Percentiles rank a stretch among this genome's conserved stretches.
Evolutionary conservation across 768 basidiomycete species (phyloP).

Genomic region (Strobilomyces dryophilus): DNA sequence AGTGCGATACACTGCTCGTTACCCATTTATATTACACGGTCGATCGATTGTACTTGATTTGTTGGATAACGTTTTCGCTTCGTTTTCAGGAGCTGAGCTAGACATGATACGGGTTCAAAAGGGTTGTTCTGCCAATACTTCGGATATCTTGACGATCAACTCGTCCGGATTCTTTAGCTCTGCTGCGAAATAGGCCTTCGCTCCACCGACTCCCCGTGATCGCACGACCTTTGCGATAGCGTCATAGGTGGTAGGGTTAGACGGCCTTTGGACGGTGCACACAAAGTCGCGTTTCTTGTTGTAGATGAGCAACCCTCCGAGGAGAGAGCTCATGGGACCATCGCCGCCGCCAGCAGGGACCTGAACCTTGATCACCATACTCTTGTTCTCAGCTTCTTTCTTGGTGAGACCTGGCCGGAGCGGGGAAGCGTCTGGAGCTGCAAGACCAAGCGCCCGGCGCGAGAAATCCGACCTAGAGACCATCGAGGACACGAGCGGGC

Average conservation of each 20-base stretch:
- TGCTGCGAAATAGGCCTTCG: constrained; percentile 54
- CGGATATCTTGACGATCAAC: constrained; percentile 47
- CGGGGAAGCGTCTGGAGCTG: constrained; percentile 17
- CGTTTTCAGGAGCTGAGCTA: background rate
- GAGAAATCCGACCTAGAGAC: constrained; percentile 28
- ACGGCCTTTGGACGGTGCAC: constrained; percentile 36
- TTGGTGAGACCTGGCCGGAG: constrained; percentile 20
- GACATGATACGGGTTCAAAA: constrained; percentile 30
- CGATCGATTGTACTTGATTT: background rate
- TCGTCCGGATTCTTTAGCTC: constrained; percentile 45
- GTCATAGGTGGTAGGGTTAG: constrained; percentile 38
- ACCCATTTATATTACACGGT: background rate
- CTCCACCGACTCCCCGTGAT: constrained; percentile 37
- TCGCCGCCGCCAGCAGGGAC: constrained; percentile 30
- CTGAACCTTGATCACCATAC: constrained; percentile 53
- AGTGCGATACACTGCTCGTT: background rate
- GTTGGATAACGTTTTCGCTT: background rate
- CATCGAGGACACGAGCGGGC: constrained; percentile 7
- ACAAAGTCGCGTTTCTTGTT: constrained; percentile 52
- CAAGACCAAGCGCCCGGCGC: constrained; percentile 29
- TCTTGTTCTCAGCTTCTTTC: constrained; percentile 31
- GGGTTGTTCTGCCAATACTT: constrained; percentile 54
- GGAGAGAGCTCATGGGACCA: constrained; percentile 1
- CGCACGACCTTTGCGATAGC: constrained; percentile 36
- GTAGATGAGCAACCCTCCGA: constrained; percentile 41